Percentiles rank a stretch among this genome's conserved stretches.
Conservation (phyloP, 495 filamentous ascomycete species). For the Penicillium parvum region DNA sequence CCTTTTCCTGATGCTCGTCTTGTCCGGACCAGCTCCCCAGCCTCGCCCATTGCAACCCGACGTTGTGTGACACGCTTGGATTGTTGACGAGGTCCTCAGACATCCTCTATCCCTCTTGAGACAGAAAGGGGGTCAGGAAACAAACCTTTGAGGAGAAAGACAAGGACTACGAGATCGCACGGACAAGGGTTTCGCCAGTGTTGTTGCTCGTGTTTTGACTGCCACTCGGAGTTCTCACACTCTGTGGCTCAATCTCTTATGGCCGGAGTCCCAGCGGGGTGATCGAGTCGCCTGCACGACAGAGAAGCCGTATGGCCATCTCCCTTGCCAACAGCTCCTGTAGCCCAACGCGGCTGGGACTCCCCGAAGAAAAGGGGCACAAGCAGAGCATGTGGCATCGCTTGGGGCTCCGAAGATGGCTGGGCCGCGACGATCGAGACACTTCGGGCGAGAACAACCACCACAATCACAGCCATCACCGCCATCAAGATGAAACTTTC, state of each 20-base stretch:
- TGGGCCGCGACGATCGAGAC: conserved; percentile 46
- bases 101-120: background rate
- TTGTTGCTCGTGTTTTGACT: no score
- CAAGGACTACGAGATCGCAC: no score
- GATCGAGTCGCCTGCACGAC: conserved; percentile 32
- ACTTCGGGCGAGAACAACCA: conserved; percentile 19
- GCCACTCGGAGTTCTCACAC: no score
- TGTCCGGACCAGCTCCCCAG: conserved; percentile 24
- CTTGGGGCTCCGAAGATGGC: conserved; percentile 42
- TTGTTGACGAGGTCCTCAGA: conserved; percentile 7
- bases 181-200: no score
- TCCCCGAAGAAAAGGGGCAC: conserved; percentile 35
- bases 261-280: conserved; percentile 34
- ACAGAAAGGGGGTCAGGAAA: background rate
- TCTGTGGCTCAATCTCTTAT: conserved; percentile 38
- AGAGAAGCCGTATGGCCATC: conserved; percentile 40
- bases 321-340: conserved; percentile 39
- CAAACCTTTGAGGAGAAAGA: no score
- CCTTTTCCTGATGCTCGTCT: conserved; percentile 15
- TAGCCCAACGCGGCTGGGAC: conserved; percentile 37
- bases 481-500: conserved; percentile 15
- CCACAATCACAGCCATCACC: no score
- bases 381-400: conserved; percentile 52
- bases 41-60: conserved; percentile 30
- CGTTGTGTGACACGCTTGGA: conserved; percentile 27